These are phyloP conservation scores for Naganishia sp. DNA, from an alignment of 1,284 basidiomycete species.

Conservation along the genomic window DNA sequence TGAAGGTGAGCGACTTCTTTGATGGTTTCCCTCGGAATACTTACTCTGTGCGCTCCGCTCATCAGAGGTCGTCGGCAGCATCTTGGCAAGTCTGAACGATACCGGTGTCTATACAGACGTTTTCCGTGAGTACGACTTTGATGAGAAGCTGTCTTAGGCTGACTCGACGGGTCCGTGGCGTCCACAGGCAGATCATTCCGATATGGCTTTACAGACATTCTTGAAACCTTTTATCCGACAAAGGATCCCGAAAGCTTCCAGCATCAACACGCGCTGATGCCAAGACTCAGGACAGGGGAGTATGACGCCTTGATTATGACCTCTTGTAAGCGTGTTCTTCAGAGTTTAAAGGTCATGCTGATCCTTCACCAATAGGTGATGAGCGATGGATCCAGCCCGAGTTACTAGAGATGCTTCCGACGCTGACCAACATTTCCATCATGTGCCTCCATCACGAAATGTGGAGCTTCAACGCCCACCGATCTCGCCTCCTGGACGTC, in stretches of 20 bases:
- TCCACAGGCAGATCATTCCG: conserved; percentile 1
- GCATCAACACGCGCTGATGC: neutral
- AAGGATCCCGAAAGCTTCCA: neutral
- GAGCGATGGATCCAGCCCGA: conserved; percentile 7
- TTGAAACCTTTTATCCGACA: conserved; percentile 18
- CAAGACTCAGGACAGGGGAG: conserved; percentile 9
- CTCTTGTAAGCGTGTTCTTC: conserved; percentile 6
- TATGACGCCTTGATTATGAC: conserved; percentile 28
- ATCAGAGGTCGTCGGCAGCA: conserved; percentile 18
- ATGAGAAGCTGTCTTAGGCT: too few species aligned
- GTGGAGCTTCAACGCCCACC: conserved; percentile 8
- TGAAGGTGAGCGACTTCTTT: conserved; percentile 6
- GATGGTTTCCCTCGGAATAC: neutral
- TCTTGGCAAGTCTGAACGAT: conserved; percentile 16
- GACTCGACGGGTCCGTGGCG: neutral
- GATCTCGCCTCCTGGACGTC: neutral
- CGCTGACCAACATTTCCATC: conserved; percentile 17
- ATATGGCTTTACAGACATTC: conserved; percentile 16
- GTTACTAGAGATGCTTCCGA: conserved; percentile 3
- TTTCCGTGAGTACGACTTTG: conserved; percentile 1
- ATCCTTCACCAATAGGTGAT: conserved; percentile 2
- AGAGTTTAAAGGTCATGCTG: neutral
- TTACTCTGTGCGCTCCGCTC: neutral
- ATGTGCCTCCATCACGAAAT: conserved; percentile 26
- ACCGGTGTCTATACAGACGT: conserved; percentile 5